A percentile compares a stretch with the other conserved stretches of the same genome.
phyloP scores from a whole-genome alignment of 2,329 filamentous ascomycete genomes.

The Sarocladiaceae sp. region DNA sequence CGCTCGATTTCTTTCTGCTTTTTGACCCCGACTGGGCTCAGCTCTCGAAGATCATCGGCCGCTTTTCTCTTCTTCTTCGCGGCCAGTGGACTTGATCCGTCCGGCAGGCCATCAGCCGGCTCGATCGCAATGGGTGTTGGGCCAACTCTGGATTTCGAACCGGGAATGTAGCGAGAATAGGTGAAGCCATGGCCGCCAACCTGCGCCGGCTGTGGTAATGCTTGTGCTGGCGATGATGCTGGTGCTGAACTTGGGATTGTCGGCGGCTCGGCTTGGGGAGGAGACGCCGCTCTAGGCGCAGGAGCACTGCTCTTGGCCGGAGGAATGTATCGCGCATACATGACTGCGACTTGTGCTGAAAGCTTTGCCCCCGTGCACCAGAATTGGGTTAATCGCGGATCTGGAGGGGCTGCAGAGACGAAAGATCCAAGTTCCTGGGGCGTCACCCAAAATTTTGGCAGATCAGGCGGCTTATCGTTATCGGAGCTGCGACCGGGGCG shows the following conservation, averaged over 20 bases:
- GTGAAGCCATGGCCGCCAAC: slow-evolving; percentile 18
- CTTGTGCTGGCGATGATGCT: slow-evolving; percentile 9
- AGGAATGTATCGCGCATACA: slow-evolving; percentile 40
- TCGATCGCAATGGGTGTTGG: background rate
- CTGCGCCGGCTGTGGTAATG: slow-evolving; percentile 11
- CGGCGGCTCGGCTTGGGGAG: too few species aligned
- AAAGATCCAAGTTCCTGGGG: background rate
- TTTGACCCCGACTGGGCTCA: slow-evolving; percentile 17
- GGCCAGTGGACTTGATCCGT: background rate
- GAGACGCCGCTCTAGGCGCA: slow-evolving; percentile 9
- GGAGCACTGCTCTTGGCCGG: slow-evolving; percentile 19
- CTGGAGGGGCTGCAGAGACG: slow-evolving; percentile 5
- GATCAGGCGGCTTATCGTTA: slow-evolving; percentile 4
- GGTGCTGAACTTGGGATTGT: slow-evolving; percentile 9
- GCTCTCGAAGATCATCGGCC: background rate
- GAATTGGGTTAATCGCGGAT: too few species aligned
- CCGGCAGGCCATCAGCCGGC: background rate
- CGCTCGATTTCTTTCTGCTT: slow-evolving; percentile 13
- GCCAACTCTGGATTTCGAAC: slow-evolving; percentile 17
- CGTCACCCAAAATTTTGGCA: slow-evolving; percentile 7
- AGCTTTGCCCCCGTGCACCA: too few species aligned
- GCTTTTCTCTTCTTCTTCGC: slow-evolving; percentile 7
- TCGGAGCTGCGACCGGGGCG: background rate
- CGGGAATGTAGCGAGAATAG: slow-evolving; percentile 37
- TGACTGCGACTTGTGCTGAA: slow-evolving; percentile 14